Evolutionary conservation across 2,329 filamentous ascomycete genomes (phyloP), one percentile per base, ranked within the genome.

Genomic region (Dactylellina parvicollis): DNA sequence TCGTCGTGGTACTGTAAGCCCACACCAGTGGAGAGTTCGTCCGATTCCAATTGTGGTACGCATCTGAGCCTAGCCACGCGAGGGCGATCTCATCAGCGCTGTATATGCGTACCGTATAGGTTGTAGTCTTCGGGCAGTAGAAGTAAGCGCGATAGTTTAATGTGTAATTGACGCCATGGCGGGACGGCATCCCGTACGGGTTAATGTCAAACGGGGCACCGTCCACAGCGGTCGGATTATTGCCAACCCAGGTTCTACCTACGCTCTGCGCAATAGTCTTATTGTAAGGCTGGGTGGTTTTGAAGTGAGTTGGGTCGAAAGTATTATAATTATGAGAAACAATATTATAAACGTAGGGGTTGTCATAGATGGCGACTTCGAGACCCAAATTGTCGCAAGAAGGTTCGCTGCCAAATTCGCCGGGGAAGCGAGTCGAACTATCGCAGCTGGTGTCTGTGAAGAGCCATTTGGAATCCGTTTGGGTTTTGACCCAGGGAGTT

Each of bases 71-170:
- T 8, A 24, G 8, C 50, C 50, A 56, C 2, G 40, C 12, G n/a
- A 18, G 9, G 4, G 22, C 32, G 9, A 22, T 7, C 2, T 56
- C 34, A 24, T 56, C 50, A 4, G n/a, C 50, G 14, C 40, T 40
- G 18, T 38, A 40, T 12, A 56, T n/a, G 2, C 20, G 10, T n/a
- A 56, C n/a, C 2, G 30, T 40, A 16, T 56, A 56, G 2, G 32
- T 40, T 18, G 10, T 22, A 9, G 32, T 24, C 10, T n/a, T 22
- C 4, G 50, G 50, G 16, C 30, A 36, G 10, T 4, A 42, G 22
- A 56, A 56, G 22, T 40, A 56, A 1, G 32, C 50, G 5, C 50
- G 50, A 24, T 40, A 56, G 32, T 56, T 56, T 3, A 54, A 18
- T 7, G 30, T 36, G 20, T 34, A 54, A 9, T 10, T 18, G 5